phyloP scores from a whole-genome alignment of 1,284 basidiomycete species.

The Ceraceosorus guamensis region DNA sequence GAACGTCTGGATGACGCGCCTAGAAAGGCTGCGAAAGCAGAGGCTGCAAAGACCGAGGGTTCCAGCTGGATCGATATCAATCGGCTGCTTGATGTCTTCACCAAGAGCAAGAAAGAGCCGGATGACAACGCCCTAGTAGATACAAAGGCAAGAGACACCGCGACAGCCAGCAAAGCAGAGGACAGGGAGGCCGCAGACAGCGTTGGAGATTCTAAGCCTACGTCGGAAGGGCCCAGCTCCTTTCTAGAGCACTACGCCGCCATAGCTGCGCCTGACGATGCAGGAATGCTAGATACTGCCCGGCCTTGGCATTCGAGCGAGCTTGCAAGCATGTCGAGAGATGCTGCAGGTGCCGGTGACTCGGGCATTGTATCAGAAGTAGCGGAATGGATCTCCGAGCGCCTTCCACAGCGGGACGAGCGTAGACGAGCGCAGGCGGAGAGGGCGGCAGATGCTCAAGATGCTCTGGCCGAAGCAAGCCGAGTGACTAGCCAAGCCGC shows the following conservation, averaged over 20 bases:
- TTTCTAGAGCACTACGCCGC: conserved; percentile 10
- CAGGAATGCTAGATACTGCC: too few relatives aligned
- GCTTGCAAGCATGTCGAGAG: neutral
- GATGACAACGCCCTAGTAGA: neutral
- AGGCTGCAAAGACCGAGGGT: conserved; percentile 3
- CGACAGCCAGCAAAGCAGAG: too few relatives aligned
- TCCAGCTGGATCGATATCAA: conserved; percentile 38
- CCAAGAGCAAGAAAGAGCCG: conserved; percentile 3
- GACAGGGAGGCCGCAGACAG: too few relatives aligned
- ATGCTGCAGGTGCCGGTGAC: conserved; percentile 2
- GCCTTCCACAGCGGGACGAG: conserved; percentile 30
- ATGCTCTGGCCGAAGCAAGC: conserved; percentile 7
- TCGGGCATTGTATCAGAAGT: conserved; percentile 28
- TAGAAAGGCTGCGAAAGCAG: conserved; percentile 5
- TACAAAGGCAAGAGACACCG: neutral
- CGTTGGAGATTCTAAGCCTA: neutral
- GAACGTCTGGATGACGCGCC: neutral
- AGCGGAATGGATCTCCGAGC: conserved; percentile 40
- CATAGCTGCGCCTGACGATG: neutral
- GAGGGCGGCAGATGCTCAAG: conserved; percentile 13
- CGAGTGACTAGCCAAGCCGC: conserved; percentile 14
- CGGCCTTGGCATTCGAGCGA: too few relatives aligned
- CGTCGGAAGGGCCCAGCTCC: neutral
- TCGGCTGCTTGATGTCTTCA: conserved; percentile 20
- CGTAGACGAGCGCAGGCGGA: conserved; percentile 27